Evolutionary conservation across 345 rosid species (phyloP).

Genomic region (Crucihimalaya himalaica): DNA sequence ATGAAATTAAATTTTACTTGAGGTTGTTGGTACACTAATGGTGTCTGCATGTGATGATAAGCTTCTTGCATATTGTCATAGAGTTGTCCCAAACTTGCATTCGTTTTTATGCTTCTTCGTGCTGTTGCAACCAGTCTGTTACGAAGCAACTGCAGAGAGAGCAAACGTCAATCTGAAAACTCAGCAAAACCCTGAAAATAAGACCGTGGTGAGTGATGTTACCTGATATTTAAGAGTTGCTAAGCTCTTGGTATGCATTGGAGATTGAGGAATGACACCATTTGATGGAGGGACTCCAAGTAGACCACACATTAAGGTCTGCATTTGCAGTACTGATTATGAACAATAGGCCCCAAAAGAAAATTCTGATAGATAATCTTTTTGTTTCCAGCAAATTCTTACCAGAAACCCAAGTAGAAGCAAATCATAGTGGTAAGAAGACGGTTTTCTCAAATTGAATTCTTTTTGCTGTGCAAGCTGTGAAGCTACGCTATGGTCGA

Average conservation of each 20-base stretch:
- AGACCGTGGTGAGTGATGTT: conserved; percentile 8
- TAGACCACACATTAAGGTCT: conserved; percentile 89
- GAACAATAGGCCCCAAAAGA: background rate
- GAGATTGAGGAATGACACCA: conserved; percentile 98
- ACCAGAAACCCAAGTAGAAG: conserved; percentile 90
- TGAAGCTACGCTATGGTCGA: conserved; percentile 98
- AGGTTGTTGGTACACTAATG: conserved; percentile 67
- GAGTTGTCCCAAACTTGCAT: conserved; percentile 80
- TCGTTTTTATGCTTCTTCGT: conserved; percentile 58
- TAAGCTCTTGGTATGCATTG: conserved; percentile 97
- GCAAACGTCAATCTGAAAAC: conserved; percentile 4
- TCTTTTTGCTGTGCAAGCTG: conserved; percentile 96
- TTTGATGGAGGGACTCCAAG: conserved; percentile 96
- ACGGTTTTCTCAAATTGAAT: conserved; percentile 88
- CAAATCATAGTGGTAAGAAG: conserved; percentile 89
- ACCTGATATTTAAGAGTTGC: conserved; percentile 97
- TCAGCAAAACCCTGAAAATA: background rate
- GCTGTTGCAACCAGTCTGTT: conserved; percentile 78
- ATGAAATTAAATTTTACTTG: conserved; percentile 38
- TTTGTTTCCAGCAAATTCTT: conserved; percentile 7
- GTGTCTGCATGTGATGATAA: conserved; percentile 88
- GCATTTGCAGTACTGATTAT: conserved; percentile 5
- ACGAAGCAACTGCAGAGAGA: conserved; percentile 63
- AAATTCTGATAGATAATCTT: background rate
- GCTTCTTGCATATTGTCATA: conserved; percentile 84